A percentile compares a stretch with the other conserved stretches of the same genome.
phyloP scores from a whole-genome alignment of 331 rosid genomes.

The Acacia pycnantha region DNA sequence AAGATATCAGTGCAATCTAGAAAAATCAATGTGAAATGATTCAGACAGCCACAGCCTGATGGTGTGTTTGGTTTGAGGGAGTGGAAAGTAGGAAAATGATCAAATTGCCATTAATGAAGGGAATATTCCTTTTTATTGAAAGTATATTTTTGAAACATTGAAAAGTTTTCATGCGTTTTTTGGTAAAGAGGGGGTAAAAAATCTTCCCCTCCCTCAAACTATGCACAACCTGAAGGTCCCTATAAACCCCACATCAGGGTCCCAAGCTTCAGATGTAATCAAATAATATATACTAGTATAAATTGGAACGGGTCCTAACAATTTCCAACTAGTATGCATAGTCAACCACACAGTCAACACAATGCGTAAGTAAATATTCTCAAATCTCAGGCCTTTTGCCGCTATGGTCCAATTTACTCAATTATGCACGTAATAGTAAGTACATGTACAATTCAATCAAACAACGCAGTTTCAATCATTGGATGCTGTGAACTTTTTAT shows the following conservation, averaged over 20 bases:
- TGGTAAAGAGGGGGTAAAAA: too few relatives aligned
- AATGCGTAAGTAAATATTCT: not conserved
- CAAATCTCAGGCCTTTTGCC: not conserved
- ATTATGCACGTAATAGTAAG: not conserved
- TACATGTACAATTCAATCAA: not conserved
- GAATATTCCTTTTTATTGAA: too few relatives aligned
- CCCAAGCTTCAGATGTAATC: not conserved
- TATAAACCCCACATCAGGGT: not conserved
- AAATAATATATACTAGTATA: not conserved
- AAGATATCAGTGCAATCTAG: not conserved
- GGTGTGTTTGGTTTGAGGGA: too few relatives aligned
- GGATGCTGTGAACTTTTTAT: too few relatives aligned
- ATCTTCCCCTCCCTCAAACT: too few relatives aligned
- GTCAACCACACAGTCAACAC: not conserved
- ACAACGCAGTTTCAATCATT: too few relatives aligned
- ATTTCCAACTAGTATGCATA: not conserved
- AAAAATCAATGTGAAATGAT: constrained; percentile 3
- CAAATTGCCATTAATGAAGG: too few relatives aligned
- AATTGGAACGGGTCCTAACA: not conserved
- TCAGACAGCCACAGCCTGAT: too few relatives aligned
- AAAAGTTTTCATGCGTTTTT: too few relatives aligned
- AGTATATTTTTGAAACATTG: too few relatives aligned
- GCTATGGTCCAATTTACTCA: not conserved
- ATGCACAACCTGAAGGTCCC: too few relatives aligned
- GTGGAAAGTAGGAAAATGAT: too few relatives aligned